phyloP scores from a whole-genome alignment of 768 basidiomycete genomes.

The Kwoniella botswanensis region DNA sequence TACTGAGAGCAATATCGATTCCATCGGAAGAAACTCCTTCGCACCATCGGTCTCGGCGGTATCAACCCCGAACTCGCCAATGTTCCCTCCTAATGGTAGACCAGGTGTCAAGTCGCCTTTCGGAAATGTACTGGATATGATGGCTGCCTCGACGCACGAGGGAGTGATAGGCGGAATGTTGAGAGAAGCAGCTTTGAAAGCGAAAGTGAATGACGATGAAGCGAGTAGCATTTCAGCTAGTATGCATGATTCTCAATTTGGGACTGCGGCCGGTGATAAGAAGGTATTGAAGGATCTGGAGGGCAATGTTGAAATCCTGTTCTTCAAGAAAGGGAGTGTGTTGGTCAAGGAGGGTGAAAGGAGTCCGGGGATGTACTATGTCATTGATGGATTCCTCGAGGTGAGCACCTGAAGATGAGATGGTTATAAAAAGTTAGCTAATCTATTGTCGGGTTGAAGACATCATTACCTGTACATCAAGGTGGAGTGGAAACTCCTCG shows the following conservation, averaged over 20 bases:
- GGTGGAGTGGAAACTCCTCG: constrained; percentile 31
- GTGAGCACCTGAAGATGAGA: constrained; percentile 61
- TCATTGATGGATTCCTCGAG: constrained; percentile 94
- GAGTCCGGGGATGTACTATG: constrained; percentile 91
- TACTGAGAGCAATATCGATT: constrained; percentile 58
- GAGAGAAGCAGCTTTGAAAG: constrained; percentile 45
- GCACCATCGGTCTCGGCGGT: constrained; percentile 49
- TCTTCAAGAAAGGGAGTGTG: constrained; percentile 82
- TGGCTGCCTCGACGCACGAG: constrained; percentile 49
- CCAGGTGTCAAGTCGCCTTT: constrained; percentile 36
- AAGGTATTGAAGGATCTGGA: constrained; percentile 79
- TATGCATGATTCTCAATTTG: constrained; percentile 43
- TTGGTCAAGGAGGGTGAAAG: constrained; percentile 87
- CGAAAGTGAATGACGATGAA: constrained; percentile 33
- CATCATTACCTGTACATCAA: constrained; percentile 29
- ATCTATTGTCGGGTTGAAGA: constrained; percentile 1
- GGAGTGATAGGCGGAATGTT: constrained; percentile 51
- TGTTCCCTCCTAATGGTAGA: constrained; percentile 44
- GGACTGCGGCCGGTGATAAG: constrained; percentile 47
- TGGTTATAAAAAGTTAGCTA: background rate
- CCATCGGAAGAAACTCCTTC: constrained; percentile 33
- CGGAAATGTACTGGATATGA: constrained; percentile 57
- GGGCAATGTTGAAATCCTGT: constrained; percentile 95
- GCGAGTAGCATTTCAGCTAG: constrained; percentile 45
- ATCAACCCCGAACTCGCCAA: constrained; percentile 57